Evolutionary conservation across 2,329 filamentous ascomycete genomes (phyloP), one percentile per base, ranked within the genome.

Genomic region (Aspergillus proliferans): DNA sequence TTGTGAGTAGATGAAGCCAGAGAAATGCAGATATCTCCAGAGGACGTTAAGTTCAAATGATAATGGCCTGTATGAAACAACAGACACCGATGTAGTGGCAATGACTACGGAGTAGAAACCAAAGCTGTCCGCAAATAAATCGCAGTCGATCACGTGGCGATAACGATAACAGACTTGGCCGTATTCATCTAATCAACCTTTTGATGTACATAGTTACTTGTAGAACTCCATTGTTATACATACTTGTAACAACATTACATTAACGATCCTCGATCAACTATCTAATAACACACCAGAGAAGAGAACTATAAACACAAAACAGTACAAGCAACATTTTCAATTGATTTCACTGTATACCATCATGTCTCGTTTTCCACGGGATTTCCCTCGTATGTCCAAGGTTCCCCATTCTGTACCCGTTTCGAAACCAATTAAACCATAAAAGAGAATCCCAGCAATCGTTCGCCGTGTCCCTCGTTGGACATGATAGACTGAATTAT

Each of bases 341-440:
- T 43, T 30, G 21, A 12, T 21, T 40, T 18, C 14, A 43, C 10
- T 43, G 41, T 43, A 43, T 43, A 43, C 41, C 41, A 49, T 48
- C 50, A 48, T 48, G 14, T 22, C 22, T 30, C 26, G 56, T 55
- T 58, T 54, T 56, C 50, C 55, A 49, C 26, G 34, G n/a, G 51
- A 43, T 54, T 45, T 54, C 45, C 54, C 53, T 50, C 49, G 49
- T 55, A 58, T 61, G 57, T 57, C 49, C 55, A 59, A 53, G 54
- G 52, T 54, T 41, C 40, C 40, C 21, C 41, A 43, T 43, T 40
- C 38, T 40, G 38, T 40, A 40, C 38, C 38, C 18, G 38, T 40
- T 12, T 14, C 18, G 34, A 15, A 38, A 15, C 14, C 18, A n/a
- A 10, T 38, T 18, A 18, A 28, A 43, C 12, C 24, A 43, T 26